A percentile compares a stretch with the other conserved stretches of the same genome.
These are phyloP conservation scores for Eutypa lata DNA, from an alignment of 2,329 filamentous ascomycete genomes.

Conservation along the genomic window DNA sequence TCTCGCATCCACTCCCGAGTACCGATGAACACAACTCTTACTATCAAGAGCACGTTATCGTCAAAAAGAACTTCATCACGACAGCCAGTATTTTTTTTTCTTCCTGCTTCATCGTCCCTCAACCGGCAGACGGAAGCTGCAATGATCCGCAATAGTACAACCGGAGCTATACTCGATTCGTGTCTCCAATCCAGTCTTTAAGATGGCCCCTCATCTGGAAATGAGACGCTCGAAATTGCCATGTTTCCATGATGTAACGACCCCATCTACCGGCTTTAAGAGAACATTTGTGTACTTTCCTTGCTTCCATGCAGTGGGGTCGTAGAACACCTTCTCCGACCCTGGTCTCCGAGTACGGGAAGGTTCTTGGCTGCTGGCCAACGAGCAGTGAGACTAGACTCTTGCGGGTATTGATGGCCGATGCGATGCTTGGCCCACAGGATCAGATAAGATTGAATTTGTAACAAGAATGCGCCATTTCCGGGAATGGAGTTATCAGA, in stretches of 20 bases:
- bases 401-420: constrained; percentile 4
- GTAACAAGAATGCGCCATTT: constrained; percentile 1
- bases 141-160: neutral
- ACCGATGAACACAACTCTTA: neutral
- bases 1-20: neutral
- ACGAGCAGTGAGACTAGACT: neutral
- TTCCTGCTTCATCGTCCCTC: neutral
- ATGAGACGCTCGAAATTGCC: neutral
- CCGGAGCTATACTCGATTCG: neutral
- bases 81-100: neutral
- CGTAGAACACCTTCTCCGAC: neutral
- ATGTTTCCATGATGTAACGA: neutral
- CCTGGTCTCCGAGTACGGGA: neutral
- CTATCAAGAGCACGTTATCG: neutral
- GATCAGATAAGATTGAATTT: constrained; percentile 32
- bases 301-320: too few relatives aligned
- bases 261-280: neutral
- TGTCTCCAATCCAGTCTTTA: too few relatives aligned
- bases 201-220: neutral
- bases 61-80: neutral
- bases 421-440: constrained; percentile 18
- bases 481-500: constrained; percentile 5
- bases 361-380: neutral
- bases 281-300: neutral
- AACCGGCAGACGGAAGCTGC: neutral